Conservation (phyloP, 2,329 filamentous ascomycete species). For the Epichloe sibirici region DNA sequence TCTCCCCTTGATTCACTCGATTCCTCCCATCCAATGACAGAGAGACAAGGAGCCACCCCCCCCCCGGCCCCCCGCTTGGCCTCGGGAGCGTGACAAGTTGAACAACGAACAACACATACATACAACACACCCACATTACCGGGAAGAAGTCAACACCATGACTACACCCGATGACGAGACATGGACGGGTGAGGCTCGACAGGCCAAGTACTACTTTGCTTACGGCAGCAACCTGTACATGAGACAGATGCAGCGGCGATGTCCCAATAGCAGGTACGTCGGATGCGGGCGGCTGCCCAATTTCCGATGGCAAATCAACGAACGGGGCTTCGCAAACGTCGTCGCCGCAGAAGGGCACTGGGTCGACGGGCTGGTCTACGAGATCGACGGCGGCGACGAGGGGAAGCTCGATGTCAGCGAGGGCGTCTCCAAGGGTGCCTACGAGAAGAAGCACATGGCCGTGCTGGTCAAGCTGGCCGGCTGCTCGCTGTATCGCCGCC, state of each 20-base stretch:
- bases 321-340: conserved; percentile 34
- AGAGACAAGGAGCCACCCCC: too few relatives aligned
- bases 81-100: not conserved
- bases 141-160: not conserved
- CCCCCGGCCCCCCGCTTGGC: not conserved
- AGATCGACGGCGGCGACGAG: conserved; percentile 25
- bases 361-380: conserved; percentile 30
- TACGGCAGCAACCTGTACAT: conserved; percentile 34
- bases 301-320: conserved; percentile 34
- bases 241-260: conserved; percentile 31
- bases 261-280: conserved; percentile 27
- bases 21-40: too few relatives aligned
- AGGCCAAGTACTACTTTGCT: conserved; percentile 29
- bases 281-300: conserved; percentile 26
- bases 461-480: conserved; percentile 22
- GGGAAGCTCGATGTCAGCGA: conserved; percentile 27
- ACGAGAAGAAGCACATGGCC: conserved; percentile 22
- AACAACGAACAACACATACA: not conserved
- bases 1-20: too few relatives aligned
- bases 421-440: conserved; percentile 27
- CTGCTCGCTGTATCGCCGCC: conserved; percentile 22
- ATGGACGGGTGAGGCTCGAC: not conserved
- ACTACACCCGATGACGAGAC: not conserved
- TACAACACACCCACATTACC: too few relatives aligned
- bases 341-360: conserved; percentile 19